A percentile compares a stretch with the other conserved stretches of the same genome.
Conservation (phyloP, 2,329 filamentous ascomycete species). For the Aspergillus costaricaensis region DNA sequence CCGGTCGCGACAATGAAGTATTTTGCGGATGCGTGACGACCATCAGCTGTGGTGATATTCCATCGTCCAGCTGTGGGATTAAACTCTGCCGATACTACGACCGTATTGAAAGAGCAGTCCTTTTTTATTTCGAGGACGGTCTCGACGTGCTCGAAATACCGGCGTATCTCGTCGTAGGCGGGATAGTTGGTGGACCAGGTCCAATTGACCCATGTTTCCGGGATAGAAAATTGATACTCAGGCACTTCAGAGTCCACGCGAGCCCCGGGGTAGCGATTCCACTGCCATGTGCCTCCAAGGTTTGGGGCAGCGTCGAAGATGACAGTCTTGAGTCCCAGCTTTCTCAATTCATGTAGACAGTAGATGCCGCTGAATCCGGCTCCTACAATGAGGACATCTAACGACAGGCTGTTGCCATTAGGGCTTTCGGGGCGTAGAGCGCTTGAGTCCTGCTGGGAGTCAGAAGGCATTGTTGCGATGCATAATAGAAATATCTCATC, state of each 20-base stretch:
- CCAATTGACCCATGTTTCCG: conserved; percentile 50
- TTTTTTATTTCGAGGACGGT: conserved; percentile 47
- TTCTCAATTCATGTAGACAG: conserved; percentile 55
- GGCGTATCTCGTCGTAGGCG: conserved; percentile 40
- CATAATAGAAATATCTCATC: background rate
- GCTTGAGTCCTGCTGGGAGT: background rate
- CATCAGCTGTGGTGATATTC: conserved; percentile 48
- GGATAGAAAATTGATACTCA: conserved; percentile 57
- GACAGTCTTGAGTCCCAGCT: conserved; percentile 51
- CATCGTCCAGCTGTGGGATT: conserved; percentile 42
- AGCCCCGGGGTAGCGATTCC: conserved; percentile 60
- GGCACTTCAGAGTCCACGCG: conserved; percentile 58
- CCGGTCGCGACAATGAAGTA: conserved; percentile 53
- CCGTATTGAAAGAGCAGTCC: conserved; percentile 49
- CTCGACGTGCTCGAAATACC: conserved; percentile 53
- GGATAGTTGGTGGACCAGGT: conserved; percentile 43
- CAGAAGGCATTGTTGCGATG: conserved; percentile 1
- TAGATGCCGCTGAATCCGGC: conserved; percentile 46
- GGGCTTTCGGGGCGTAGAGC: conserved; percentile 34
- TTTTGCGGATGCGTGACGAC: conserved; percentile 41
- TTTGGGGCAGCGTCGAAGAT: conserved; percentile 57
- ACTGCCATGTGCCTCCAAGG: conserved; percentile 58
- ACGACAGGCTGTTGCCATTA: conserved; percentile 20
- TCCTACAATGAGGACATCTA: conserved; percentile 30
- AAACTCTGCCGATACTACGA: conserved; percentile 47